phyloP scores from a whole-genome alignment of 768 basidiomycete genomes.

The Pholiota molesta region DNA sequence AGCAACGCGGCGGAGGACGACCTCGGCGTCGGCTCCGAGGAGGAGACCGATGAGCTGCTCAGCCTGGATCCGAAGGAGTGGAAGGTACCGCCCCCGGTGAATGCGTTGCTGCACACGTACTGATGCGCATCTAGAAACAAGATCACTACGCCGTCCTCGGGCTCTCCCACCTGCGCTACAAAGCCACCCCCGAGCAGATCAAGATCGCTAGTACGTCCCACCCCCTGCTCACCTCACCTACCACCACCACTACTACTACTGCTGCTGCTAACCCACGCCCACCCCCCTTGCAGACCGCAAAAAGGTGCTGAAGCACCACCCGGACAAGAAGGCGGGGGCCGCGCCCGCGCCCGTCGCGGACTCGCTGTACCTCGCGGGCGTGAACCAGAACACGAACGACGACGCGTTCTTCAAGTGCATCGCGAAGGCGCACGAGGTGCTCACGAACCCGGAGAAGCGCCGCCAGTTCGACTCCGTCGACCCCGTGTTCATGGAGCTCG shows the following conservation, averaged over 20 bases:
- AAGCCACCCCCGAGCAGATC: slow-evolving; percentile 89
- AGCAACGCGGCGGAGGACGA: slow-evolving; percentile 66
- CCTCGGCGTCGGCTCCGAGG: slow-evolving; percentile 91
- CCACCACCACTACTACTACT: too few species aligned
- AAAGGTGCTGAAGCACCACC: slow-evolving; percentile 99
- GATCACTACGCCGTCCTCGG: slow-evolving; percentile 98
- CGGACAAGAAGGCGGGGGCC: slow-evolving; percentile 82
- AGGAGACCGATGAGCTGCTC: slow-evolving; percentile 72
- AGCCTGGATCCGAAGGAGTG: slow-evolving; percentile 94
- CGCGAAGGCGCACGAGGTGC: slow-evolving; percentile 95
- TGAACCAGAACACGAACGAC: slow-evolving; percentile 86
- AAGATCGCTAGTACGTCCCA: slow-evolving; percentile 90
- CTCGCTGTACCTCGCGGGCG: slow-evolving; percentile 48
- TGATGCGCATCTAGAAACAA: slow-evolving; percentile 72
- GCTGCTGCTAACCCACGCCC: too few species aligned
- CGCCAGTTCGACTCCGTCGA: slow-evolving; percentile 98
- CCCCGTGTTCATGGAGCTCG: slow-evolving; percentile 68
- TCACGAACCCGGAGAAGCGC: slow-evolving; percentile 83
- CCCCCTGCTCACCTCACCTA: slow-evolving; percentile 27
- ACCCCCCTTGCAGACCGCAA: slow-evolving; percentile 73
- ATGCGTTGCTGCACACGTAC: neutral
- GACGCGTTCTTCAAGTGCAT: slow-evolving; percentile 99
- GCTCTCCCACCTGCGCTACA: slow-evolving; percentile 86
- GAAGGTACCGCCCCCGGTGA: slow-evolving; percentile 62
- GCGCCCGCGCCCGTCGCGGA: slow-evolving; percentile 30